phyloP scores from a whole-genome alignment of 352 stramenopile species.

The Peronospora belbahrii region DNA sequence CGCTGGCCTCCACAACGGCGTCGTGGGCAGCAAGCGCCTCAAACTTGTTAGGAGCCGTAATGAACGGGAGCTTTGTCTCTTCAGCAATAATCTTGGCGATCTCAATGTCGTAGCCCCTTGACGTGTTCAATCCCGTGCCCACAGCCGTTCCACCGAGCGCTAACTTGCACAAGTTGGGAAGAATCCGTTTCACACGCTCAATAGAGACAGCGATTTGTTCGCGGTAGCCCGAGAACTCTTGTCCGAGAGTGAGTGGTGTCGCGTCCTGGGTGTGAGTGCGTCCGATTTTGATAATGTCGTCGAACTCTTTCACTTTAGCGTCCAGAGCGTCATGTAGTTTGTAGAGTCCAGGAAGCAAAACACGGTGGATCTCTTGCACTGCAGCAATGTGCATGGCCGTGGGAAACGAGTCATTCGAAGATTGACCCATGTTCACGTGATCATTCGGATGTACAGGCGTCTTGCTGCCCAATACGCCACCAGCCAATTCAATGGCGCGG shows the following conservation, averaged over 20 bases:
- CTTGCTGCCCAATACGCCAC: slow-evolving; percentile 48
- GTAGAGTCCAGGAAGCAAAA: slow-evolving; percentile 65
- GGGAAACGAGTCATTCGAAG: slow-evolving; percentile 94
- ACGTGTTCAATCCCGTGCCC: slow-evolving; percentile 90
- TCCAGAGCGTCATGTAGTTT: slow-evolving; percentile 80
- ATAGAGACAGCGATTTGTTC: slow-evolving; percentile 90
- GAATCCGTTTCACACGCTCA: slow-evolving; percentile 67
- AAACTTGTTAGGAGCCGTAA: slow-evolving; percentile 97
- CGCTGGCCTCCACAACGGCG: slow-evolving; percentile 57
- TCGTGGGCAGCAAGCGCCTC: slow-evolving; percentile 64
- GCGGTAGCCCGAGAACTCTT: slow-evolving; percentile 95
- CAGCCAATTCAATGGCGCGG: slow-evolving; percentile 49
- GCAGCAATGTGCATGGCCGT: slow-evolving; percentile 96
- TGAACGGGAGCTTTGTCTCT: slow-evolving; percentile 90
- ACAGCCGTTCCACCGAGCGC: slow-evolving; percentile 93
- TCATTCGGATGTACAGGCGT: slow-evolving; percentile 91
- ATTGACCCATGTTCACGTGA: slow-evolving; percentile 96
- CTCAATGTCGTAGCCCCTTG: slow-evolving; percentile 88
- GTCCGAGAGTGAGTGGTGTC: slow-evolving; percentile 93
- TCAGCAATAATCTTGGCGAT: slow-evolving; percentile 91
- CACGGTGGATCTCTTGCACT: slow-evolving; percentile 80
- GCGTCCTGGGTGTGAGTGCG: slow-evolving; percentile 93
- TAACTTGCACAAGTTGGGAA: slow-evolving; percentile 88
- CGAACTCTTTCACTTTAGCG: slow-evolving; percentile 87
- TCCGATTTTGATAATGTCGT: slow-evolving; percentile 96